Percentiles rank a stretch among this genome's conserved stretches.
Conservation (phyloP, 805 yeast genomes). For the Ogataea zsoltii region DNA sequence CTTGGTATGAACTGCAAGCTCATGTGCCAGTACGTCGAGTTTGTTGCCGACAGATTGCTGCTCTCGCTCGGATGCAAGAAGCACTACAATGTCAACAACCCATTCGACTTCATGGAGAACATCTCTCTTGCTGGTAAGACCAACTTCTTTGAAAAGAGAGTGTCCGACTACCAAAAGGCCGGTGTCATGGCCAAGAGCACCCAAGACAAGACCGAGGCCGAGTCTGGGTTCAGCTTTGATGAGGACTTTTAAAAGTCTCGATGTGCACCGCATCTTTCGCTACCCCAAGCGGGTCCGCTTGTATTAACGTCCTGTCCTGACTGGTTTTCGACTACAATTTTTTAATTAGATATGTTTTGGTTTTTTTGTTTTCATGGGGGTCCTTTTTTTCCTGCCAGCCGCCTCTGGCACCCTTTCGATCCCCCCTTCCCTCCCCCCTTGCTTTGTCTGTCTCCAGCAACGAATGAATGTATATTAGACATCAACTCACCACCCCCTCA, state of each 20-base stretch:
- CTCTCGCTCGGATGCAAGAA: conserved; percentile 90
- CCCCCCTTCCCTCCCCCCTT: not conserved
- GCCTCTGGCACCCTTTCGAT: not conserved
- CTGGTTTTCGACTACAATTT: conserved; percentile 8
- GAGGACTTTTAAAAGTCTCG: conserved; percentile 74
- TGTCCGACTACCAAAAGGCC: conserved; percentile 97
- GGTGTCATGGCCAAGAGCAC: conserved; percentile 89
- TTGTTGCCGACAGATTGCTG: conserved; percentile 93
- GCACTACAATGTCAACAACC: conserved; percentile 83
- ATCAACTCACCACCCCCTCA: not conserved
- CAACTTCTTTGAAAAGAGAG: conserved; percentile 98
- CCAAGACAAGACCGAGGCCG: conserved; percentile 39
- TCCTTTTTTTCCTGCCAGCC: not conserved
- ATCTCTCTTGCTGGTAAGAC: conserved; percentile 98
- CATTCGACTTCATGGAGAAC: conserved; percentile 99
- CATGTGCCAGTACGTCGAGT: conserved; percentile 98
- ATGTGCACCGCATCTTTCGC: not conserved
- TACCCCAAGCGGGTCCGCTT: conserved; percentile 6
- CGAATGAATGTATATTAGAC: conserved; percentile 16
- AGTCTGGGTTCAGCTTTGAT: conserved; percentile 75
- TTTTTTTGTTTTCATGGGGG: not conserved
- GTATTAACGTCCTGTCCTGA: conserved; percentile 6
- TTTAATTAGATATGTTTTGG: conserved; percentile 6
- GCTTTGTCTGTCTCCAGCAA: conserved; percentile 2
- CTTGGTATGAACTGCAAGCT: conserved; percentile 92